These are phyloP conservation scores for Malus hybrid DNA, from an alignment of 331 rosid species.

Conservation along the genomic window DNA sequence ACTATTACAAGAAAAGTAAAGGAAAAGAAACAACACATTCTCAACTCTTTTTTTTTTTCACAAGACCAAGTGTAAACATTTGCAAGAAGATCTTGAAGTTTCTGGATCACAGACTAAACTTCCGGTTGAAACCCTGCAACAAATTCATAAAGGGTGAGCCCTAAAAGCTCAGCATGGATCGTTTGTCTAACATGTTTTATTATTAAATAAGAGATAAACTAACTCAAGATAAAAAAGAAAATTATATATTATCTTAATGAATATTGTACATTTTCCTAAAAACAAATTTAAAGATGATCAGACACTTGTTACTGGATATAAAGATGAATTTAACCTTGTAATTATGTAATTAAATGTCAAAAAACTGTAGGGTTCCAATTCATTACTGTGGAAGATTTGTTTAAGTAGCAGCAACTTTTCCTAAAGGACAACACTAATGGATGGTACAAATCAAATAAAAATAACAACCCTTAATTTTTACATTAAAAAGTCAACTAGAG, in stretches of 20 bases:
- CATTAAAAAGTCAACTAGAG: too few relatives aligned
- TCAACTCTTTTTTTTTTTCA: background rate
- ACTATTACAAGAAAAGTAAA: too few relatives aligned
- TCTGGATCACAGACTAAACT: background rate
- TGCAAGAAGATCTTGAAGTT: background rate
- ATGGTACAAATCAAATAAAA: too few relatives aligned
- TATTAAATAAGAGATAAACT: background rate
- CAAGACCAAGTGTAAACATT: background rate
- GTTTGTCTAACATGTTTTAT: background rate
- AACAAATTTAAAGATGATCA: background rate
- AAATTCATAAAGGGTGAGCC: background rate
- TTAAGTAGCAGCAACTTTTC: too few relatives aligned
- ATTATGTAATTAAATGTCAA: background rate
- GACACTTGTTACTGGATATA: background rate
- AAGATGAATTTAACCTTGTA: background rate
- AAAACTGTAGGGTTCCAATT: background rate
- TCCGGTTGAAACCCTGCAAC: background rate
- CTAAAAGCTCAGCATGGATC: too few relatives aligned
- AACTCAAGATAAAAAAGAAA: background rate
- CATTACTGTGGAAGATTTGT: too few relatives aligned
- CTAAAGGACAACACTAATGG: too few relatives aligned
- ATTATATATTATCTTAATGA: background rate
- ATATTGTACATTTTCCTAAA: too few relatives aligned
- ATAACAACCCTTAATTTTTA: too few relatives aligned
- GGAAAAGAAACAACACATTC: background rate